Evolutionary conservation across 352 stramenopile genomes (phyloP), one percentile per base, ranked within the genome.

Genomic region (Phytophthora palmivora): DNA sequence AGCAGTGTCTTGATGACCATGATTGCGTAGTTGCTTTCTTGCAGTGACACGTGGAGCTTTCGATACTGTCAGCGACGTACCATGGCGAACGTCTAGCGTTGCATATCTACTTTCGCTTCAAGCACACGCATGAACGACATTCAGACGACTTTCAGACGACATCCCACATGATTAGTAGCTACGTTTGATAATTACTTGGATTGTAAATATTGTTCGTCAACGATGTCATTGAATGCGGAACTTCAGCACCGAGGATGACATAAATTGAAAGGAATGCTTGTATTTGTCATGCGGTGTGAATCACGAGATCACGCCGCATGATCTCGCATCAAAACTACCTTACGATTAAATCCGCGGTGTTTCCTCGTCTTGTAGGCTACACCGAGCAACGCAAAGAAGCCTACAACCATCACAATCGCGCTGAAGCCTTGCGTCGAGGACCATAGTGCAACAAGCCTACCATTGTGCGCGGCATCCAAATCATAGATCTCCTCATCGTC

Each of bases 381-480:
- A 12, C 26, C 42, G 2, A 81, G 46, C 24, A 84, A 28, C 18
- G 55, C 22, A 12, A 72, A 53, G 15, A 83, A 49, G 2, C 73
- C 34, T 3, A 79, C 2, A 10, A 79, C 47, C 50, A 76, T 56
- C 12, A 78, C 21, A 12, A 78, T 48, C 11, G 70, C 74, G 6
- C 47, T 79, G 15, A 86, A 88, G 12, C 67, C 60, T 52, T 72
- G 47, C 38, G 79, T 51, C 1, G 68, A 80, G 15, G 74, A 74
- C 63, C 71, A 69, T 15, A 88, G 19, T n/a, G 70, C 68, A 3
- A 67, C 54, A 5, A 65, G 48, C 5, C 76, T 66, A 4, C 79
- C 75, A 28, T 86, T 82, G 46, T 76, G 63, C 4, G 72, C 74
- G 24, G 71, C 78, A 33, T 85, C 61, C 68, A 88, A 79, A 15